Percentiles rank a stretch among this genome's conserved stretches.
These are phyloP conservation scores for Protea cynaroides DNA, from an alignment of 164 flowering plant genomes.

Conservation along the genomic window DNA sequence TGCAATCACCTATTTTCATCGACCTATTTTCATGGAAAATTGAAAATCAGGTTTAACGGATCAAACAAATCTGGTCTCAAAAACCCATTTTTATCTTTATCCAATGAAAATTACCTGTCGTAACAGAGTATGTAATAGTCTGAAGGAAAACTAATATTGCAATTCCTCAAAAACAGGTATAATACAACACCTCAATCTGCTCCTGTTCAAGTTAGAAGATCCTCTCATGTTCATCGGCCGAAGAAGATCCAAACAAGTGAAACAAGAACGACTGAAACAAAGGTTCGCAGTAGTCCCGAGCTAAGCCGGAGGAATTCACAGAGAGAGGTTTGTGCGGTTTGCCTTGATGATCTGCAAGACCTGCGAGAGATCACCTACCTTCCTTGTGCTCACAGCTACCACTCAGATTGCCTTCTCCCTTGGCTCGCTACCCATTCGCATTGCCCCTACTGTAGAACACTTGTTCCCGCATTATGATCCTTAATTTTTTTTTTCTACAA, in stretches of 20 bases:
- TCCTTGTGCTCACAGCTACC: slow-evolving; percentile 30
- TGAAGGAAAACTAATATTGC: too few species aligned
- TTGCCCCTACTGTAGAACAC: slow-evolving; percentile 29
- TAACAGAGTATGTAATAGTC: slow-evolving; percentile 14
- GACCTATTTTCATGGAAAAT: too few species aligned
- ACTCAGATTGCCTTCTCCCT: slow-evolving; percentile 26
- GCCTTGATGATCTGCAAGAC: slow-evolving; percentile 23
- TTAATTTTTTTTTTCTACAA: neutral
- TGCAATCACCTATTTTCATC: too few species aligned
- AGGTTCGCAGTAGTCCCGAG: too few species aligned
- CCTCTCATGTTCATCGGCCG: neutral
- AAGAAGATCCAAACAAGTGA: neutral
- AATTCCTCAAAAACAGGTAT: too few species aligned
- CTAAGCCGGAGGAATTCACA: slow-evolving; percentile 12
- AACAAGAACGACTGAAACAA: neutral
- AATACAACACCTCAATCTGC: neutral
- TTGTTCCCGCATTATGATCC: slow-evolving; percentile 7
- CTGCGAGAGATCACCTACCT: slow-evolving; percentile 17
- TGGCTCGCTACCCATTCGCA: slow-evolving; percentile 30
- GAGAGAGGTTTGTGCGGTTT: slow-evolving; percentile 23
- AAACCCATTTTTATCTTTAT: too few species aligned
- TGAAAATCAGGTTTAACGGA: too few species aligned
- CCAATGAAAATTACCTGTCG: too few species aligned
- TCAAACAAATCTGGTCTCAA: too few species aligned
- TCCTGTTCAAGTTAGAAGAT: too few species aligned